phyloP scores from a whole-genome alignment of 1,284 basidiomycete genomes.

The Inonotus hispidus region DNA sequence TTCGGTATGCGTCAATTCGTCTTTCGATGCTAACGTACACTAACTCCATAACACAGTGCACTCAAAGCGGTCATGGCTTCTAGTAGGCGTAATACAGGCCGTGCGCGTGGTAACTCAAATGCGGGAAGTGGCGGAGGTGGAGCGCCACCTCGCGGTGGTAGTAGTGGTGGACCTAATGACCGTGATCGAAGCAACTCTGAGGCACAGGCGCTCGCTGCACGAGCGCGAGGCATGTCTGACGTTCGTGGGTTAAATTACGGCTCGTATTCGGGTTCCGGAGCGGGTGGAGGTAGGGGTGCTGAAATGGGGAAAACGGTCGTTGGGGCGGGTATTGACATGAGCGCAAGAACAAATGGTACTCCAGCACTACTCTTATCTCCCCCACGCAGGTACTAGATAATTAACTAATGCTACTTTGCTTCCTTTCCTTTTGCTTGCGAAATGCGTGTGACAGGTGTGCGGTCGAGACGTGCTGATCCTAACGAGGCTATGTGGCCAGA shows the following conservation, averaged over 20 bases:
- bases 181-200: slow-evolving; percentile 32
- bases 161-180: slow-evolving; percentile 32
- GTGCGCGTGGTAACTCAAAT: slow-evolving; percentile 47
- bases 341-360: slow-evolving; percentile 11
- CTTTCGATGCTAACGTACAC: slow-evolving; percentile 16
- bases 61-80: slow-evolving; percentile 71
- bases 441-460: neutral
- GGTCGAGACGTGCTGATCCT: neutral
- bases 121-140: slow-evolving; percentile 37
- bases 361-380: slow-evolving; percentile 3
- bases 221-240: slow-evolving; percentile 47
- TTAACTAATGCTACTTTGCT: slow-evolving; percentile 1
- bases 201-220: slow-evolving; percentile 29
- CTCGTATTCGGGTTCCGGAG: neutral
- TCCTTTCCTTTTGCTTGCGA: neutral
- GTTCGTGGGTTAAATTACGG: slow-evolving; percentile 22
- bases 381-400: slow-evolving; percentile 2
- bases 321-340: neutral
- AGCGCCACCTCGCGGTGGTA: slow-evolving; percentile 32
- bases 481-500: slow-evolving; percentile 3
- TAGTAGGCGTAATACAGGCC: slow-evolving; percentile 58
- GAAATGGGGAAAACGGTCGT: neutral
- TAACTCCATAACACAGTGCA: slow-evolving; percentile 38
- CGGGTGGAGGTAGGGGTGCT: neutral
- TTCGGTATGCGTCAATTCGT: slow-evolving; percentile 46